A percentile compares a stretch with the other conserved stretches of the same genome.
Conservation (phyloP, 768 basidiomycete genomes). For the Mycena indigotica region DNA sequence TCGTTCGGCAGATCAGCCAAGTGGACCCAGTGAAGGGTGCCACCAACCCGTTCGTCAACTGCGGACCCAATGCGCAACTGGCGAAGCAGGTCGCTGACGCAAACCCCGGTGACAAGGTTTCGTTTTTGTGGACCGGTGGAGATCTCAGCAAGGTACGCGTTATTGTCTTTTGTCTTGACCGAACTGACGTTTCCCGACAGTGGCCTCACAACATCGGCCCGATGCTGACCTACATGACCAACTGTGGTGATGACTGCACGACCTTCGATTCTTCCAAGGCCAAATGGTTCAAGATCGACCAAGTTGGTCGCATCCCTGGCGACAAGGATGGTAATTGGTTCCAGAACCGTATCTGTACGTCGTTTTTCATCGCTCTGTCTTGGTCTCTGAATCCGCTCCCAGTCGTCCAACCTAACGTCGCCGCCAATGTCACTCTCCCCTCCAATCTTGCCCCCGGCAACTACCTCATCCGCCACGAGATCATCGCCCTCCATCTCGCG, state of each 20-base stretch:
- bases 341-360: conserved; percentile 41
- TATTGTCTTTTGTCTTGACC: not conserved
- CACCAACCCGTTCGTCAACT: conserved; percentile 56
- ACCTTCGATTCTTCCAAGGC: conserved; percentile 44
- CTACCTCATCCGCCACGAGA: conserved; percentile 59
- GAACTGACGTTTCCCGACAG: conserved; percentile 3
- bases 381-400: not conserved
- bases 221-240: conserved; percentile 54
- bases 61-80: conserved; percentile 54
- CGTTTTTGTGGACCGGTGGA: conserved; percentile 61
- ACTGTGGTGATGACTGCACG: conserved; percentile 47
- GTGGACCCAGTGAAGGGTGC: conserved; percentile 55
- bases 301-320: conserved; percentile 37
- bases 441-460: conserved; percentile 45
- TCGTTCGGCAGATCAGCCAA: conserved; percentile 43
- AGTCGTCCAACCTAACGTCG: not conserved
- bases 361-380: not conserved
- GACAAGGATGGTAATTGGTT: conserved; percentile 35
- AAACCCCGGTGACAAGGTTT: conserved; percentile 58
- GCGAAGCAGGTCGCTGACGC: conserved; percentile 55
- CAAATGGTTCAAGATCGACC: conserved; percentile 54
- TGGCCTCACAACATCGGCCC: conserved; percentile 48
- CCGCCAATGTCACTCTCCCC: conserved; percentile 39
- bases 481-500: conserved; percentile 58
- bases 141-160: conserved; percentile 21